phyloP scores from a whole-genome alignment of 2,329 filamentous ascomycete genomes.

The Elsinoe australis region DNA sequence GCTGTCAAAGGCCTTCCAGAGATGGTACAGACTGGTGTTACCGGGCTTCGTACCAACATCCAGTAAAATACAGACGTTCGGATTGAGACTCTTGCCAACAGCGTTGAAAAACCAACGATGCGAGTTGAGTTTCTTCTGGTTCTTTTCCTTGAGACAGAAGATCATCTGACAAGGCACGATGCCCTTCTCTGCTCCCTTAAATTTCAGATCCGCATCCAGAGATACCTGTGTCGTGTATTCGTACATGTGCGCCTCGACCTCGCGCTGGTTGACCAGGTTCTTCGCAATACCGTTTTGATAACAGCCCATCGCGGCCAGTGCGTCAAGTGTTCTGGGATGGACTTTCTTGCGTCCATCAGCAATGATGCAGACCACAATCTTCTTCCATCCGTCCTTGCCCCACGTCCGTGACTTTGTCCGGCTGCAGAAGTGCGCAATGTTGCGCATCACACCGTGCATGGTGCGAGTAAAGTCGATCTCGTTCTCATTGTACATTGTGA shows the following conservation, averaged over 20 bases:
- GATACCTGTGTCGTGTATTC: slow-evolving; percentile 99
- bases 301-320: slow-evolving; percentile 89
- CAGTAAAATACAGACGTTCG: slow-evolving; percentile 92
- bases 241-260: slow-evolving; percentile 94
- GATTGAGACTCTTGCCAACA: slow-evolving; percentile 83
- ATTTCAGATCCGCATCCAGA: slow-evolving; percentile 88
- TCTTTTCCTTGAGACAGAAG: slow-evolving; percentile 97
- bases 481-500: slow-evolving; percentile 99
- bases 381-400: slow-evolving; percentile 97
- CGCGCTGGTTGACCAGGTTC: slow-evolving; percentile 92
- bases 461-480: slow-evolving; percentile 94
- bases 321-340: slow-evolving; percentile 86
- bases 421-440: slow-evolving; percentile 92
- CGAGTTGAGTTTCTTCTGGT: slow-evolving; percentile 94
- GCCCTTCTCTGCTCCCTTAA: slow-evolving; percentile 98
- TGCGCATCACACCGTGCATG: slow-evolving; percentile 98
- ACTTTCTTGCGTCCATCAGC: slow-evolving; percentile 91
- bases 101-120: slow-evolving; percentile 99
- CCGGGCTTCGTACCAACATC: slow-evolving; percentile 94
- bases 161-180: slow-evolving; percentile 98
- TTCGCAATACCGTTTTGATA: slow-evolving; percentile 98
- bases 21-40: slow-evolving; percentile 83
- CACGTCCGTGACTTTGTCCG: slow-evolving; percentile 87
- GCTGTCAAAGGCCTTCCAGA: slow-evolving; percentile 98
- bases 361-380: slow-evolving; percentile 96